These are phyloP conservation scores for Carex kokanica DNA, from an alignment of 176 grass and related monocot genomes.

Conservation along the genomic window DNA sequence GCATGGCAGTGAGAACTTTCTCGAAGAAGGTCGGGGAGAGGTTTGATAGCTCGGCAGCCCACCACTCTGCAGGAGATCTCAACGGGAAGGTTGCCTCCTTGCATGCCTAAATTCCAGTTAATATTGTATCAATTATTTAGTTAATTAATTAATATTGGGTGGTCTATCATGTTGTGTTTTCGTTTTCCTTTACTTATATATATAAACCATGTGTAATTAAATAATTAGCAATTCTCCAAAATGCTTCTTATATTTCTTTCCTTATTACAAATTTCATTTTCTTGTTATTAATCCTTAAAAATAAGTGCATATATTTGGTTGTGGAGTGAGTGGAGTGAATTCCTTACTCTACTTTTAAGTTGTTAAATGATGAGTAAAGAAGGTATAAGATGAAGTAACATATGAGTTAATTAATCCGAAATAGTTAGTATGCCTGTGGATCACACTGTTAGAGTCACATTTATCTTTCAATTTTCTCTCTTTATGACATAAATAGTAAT, in stretches of 20 bases:
- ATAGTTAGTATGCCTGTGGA: too few relatives aligned
- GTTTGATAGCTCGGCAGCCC: constrained; percentile 39
- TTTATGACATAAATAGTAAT: too few relatives aligned
- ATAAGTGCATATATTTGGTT: too few relatives aligned
- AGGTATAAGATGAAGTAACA: too few relatives aligned
- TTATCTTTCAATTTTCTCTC: too few relatives aligned
- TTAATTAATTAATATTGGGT: background rate
- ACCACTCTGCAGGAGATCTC: constrained; percentile 46
- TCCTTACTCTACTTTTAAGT: too few relatives aligned
- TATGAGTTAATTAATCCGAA: too few relatives aligned
- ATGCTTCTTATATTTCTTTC: background rate
- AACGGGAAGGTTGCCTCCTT: constrained; percentile 63
- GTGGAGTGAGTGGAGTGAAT: too few relatives aligned
- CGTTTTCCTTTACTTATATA: background rate
- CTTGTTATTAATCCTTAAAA: background rate
- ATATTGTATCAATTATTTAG: background rate
- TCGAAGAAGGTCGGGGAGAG: constrained; percentile 49
- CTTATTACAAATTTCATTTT: background rate
- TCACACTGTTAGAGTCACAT: too few relatives aligned
- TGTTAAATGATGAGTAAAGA: too few relatives aligned
- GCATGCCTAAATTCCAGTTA: constrained; percentile 27
- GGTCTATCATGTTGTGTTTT: background rate
- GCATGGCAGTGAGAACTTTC: constrained; percentile 48
- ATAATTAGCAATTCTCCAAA: background rate
- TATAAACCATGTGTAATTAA: background rate